A percentile compares a stretch with the other conserved stretches of the same genome.
phyloP scores from a whole-genome alignment of 208 protist species.

The Trypanosoma grayi region DNA sequence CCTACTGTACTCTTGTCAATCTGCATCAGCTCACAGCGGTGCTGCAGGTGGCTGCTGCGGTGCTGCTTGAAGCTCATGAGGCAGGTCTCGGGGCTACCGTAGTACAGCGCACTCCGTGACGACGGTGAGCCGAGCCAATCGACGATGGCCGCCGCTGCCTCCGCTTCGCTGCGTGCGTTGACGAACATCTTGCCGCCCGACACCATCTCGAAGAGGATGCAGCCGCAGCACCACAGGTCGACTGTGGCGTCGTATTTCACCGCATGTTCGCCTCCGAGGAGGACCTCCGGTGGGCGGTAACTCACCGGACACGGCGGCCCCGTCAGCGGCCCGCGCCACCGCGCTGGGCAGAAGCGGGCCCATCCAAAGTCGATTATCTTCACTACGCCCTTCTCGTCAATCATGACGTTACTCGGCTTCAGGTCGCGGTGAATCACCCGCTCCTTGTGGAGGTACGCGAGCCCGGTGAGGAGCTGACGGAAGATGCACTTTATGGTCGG shows the following conservation, averaged over 20 bases:
- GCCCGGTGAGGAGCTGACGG: constrained; percentile 64
- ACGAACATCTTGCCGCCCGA: constrained; percentile 94
- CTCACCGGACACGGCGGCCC: constrained; percentile 64
- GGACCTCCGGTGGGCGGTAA: constrained; percentile 80
- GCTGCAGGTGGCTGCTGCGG: constrained; percentile 40
- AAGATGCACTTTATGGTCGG: constrained; percentile 82
- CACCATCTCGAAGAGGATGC: constrained; percentile 98
- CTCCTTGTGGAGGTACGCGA: constrained; percentile 79
- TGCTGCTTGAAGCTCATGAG: constrained; percentile 26
- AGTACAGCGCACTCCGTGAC: constrained; percentile 44
- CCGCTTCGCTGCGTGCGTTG: constrained; percentile 44
- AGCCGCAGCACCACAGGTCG: constrained; percentile 95
- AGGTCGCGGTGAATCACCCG: constrained; percentile 85
- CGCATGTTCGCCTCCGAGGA: constrained; percentile 42
- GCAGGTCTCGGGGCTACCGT: constrained; percentile 15
- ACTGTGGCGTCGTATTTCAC: constrained; percentile 90
- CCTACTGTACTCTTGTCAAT: constrained; percentile 36
- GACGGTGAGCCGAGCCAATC: constrained; percentile 79
- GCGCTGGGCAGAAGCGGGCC: constrained; percentile 41
- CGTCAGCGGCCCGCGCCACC: constrained; percentile 46
- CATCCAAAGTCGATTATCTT: constrained; percentile 91
- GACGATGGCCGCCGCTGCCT: constrained; percentile 59
- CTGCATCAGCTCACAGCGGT: constrained; percentile 44
- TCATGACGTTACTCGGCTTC: constrained; percentile 90
- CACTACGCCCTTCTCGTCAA: constrained; percentile 66